Percentiles rank a stretch among this genome's conserved stretches.
Conservation (phyloP, 2,329 filamentous ascomycete genomes). For the Ustilaginoidea virens region DNA sequence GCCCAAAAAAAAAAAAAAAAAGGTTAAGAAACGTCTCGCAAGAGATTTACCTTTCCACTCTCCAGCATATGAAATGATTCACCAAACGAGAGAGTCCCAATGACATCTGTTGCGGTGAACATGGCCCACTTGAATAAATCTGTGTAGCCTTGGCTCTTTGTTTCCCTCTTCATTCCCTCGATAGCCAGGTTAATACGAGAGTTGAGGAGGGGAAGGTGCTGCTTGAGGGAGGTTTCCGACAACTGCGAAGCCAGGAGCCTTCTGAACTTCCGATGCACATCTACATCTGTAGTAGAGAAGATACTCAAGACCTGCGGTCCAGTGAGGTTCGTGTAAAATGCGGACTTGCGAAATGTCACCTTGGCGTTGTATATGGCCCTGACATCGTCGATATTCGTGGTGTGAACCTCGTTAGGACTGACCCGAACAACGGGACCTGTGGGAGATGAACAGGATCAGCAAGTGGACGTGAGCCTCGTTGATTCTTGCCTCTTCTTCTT, state of each 20-base stretch:
- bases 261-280: conserved; percentile 23
- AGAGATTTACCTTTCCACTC: conserved; percentile 28
- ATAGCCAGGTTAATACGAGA: conserved; percentile 23
- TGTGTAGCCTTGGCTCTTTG: conserved; percentile 15
- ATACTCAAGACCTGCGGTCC: conserved; percentile 9
- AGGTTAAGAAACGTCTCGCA: too few relatives aligned
- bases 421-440: conserved; percentile 13
- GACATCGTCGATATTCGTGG: conserved; percentile 9
- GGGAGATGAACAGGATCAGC: too few relatives aligned
- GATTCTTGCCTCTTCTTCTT: too few relatives aligned
- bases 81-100: conserved; percentile 37
- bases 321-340: conserved; percentile 11
- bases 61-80: conserved; percentile 39
- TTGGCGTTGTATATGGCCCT: conserved; percentile 18
- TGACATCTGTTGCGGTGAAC: conserved; percentile 38
- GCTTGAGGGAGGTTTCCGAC: conserved; percentile 19
- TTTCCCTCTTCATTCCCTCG: conserved; percentile 27
- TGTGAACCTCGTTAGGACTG: conserved; percentile 9
- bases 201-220: conserved; percentile 17
- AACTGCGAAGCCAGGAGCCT: conserved; percentile 25
- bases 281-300: conserved; percentile 24
- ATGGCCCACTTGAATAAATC: conserved; percentile 39
- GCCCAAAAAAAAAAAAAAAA: background rate
- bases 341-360: conserved; percentile 11
- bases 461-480: too few relatives aligned